Percentiles rank a stretch among this genome's conserved stretches.
Evolutionary conservation across 169 alveolate species (phyloP).

Genomic region (Toxoplasma gondii): DNA sequence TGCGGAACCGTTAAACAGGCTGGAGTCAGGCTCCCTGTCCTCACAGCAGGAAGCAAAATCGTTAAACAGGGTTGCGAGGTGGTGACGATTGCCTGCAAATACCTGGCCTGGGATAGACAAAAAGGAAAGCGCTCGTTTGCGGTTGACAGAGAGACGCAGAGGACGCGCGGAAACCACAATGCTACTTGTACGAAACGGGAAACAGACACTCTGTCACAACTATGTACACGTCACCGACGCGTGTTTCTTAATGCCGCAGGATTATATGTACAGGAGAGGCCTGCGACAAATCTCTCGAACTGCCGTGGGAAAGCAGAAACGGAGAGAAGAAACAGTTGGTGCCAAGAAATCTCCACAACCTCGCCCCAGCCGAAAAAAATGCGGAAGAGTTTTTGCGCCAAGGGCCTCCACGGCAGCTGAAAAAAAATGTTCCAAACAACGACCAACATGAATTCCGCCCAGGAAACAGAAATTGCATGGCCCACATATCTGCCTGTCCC

Average conservation of each 20-base stretch:
- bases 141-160: not conserved
- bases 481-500: not conserved
- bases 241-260: too few species aligned
- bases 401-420: not conserved
- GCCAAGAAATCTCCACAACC: not conserved
- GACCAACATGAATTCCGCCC: not conserved
- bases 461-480: not conserved
- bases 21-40: too few species aligned
- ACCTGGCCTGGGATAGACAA: not conserved
- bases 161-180: not conserved
- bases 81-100: too few species aligned
- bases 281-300: not conserved
- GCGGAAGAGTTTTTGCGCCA: not conserved
- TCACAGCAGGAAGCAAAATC: too few species aligned
- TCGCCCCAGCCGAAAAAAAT: not conserved
- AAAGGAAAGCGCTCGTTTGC: not conserved
- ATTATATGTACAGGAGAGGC: not conserved
- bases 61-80: too few species aligned
- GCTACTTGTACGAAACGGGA: not conserved
- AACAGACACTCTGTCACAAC: not conserved
- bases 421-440: not conserved
- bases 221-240: not conserved
- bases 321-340: not conserved
- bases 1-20: not conserved
- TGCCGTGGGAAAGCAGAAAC: conserved; percentile 6